Percentiles rank a stretch among this genome's conserved stretches.
Evolutionary conservation across 1,284 basidiomycete species (phyloP).

Genomic region (Fomitopsis pinicola): DNA sequence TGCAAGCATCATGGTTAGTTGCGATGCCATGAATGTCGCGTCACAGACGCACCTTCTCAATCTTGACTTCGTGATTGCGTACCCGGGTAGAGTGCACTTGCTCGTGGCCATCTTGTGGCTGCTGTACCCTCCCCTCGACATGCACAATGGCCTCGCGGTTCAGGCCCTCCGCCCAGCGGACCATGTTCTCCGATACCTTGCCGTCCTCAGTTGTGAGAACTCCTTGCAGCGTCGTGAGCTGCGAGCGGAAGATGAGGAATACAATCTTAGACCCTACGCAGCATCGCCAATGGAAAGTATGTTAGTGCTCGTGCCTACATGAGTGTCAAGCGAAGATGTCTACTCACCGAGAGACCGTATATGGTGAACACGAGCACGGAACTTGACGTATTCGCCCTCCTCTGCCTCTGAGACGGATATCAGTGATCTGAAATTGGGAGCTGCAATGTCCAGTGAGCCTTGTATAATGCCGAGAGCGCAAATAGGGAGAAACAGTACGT

Average conservation of each 20-base stretch:
- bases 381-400: constrained; percentile 48
- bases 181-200: constrained; percentile 62
- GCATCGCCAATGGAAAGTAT: too few relatives aligned
- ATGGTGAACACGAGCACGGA: constrained; percentile 64
- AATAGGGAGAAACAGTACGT: neutral
- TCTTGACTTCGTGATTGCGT: constrained; percentile 55
- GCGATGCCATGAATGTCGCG: constrained; percentile 15
- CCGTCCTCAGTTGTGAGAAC: constrained; percentile 53
- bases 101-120: constrained; percentile 44
- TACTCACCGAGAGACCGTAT: constrained; percentile 48
- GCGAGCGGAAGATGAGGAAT: constrained; percentile 61
- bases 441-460: constrained; percentile 17
- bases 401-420: constrained; percentile 20
- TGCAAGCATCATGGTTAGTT: constrained; percentile 25
- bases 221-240: constrained; percentile 59
- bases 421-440: constrained; percentile 11
- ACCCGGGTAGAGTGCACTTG: constrained; percentile 48
- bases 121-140: constrained; percentile 46
- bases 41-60: constrained; percentile 41
- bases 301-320: neutral
- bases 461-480: neutral
- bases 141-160: constrained; percentile 60
- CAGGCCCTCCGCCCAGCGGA: constrained; percentile 57
- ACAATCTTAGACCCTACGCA: constrained; percentile 47
- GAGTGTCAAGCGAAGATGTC: neutral